phyloP scores from a whole-genome alignment of 129 eudicot species.

The Pittosporum tobira region DNA sequence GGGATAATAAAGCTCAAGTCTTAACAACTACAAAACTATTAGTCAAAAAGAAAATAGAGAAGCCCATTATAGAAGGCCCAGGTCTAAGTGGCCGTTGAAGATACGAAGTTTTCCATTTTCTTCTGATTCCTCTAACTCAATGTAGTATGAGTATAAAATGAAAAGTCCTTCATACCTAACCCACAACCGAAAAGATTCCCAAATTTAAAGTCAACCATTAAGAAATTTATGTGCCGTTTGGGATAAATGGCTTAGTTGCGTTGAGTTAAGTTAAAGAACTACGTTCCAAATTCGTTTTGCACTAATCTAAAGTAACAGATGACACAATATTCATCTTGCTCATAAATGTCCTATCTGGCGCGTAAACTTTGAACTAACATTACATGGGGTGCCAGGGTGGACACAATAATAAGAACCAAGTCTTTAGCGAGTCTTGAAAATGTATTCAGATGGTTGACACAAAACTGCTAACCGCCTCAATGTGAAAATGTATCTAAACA shows the following conservation, averaged over 20 bases:
- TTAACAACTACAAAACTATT: not conserved
- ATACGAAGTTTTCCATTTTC: not conserved
- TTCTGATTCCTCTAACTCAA: not conserved
- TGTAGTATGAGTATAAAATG: not conserved
- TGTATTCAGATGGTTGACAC: not conserved
- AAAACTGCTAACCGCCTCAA: not conserved
- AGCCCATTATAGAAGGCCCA: not conserved
- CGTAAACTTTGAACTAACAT: not conserved
- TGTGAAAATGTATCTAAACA: too few relatives aligned
- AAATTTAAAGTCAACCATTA: not conserved
- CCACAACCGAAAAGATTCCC: not conserved
- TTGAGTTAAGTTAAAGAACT: too few relatives aligned
- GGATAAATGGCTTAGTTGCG: too few relatives aligned
- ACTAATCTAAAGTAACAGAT: not conserved
- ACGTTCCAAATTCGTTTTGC: too few relatives aligned
- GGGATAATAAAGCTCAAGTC: not conserved
- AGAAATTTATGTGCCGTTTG: too few relatives aligned
- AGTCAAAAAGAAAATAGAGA: slow-evolving; percentile 3
- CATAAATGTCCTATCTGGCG: not conserved
- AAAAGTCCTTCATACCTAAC: not conserved
- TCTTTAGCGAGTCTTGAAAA: not conserved
- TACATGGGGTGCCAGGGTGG: not conserved
- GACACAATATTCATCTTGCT: too few relatives aligned
- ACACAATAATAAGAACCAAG: not conserved
- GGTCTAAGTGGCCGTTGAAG: not conserved